Base-by-base conservation (phyloP, 441 rosid genomes). In the Pelargonium cotyledonis region DNA sequence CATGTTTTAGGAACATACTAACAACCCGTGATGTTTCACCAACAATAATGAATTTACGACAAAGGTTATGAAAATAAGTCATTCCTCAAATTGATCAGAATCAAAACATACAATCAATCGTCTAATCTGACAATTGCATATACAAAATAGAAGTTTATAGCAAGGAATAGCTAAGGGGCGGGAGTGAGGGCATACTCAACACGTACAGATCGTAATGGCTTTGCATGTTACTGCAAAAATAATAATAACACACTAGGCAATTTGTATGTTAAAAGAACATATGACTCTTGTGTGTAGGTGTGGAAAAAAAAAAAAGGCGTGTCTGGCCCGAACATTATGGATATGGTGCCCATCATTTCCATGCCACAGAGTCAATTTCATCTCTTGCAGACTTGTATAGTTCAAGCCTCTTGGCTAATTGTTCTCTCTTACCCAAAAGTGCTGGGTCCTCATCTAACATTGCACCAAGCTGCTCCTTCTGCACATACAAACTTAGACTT, bases 361-460 rank as follows among this genome's bases (percentile, higher is more conserved):
- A 94, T 2, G 97, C 97, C 62, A 90, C 97, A 0, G 96, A 74
- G 67, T 94, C 97, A 12, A 94, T 94, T 77, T 94, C 99, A 55
- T 94, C 99, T 82, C 97, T 82, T 12, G 99, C 99, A n/a, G 92
- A 86, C 74, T 94, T 91, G 88, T 94, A 91, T 40, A 94, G 87
- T 70, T 91, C 96, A 1, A 91, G 99, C 82, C 97, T 86, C 77
- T 90, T 89, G 1, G 94, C 96, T 3, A 94, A 78, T 63, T 81
- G 68, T 60, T 79, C 70, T 81, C 97, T 89, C 79, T 75, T 86
- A 53, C 89, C 99, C 99, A 94, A 89, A 18, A 94, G 88, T 64
- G 88, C 90, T 3, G 99, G 99, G 77, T 94, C 99, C 81, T 94
- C 99, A 53, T 91, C 97, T 81, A 94, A 73, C 99, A 91, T 91